Evolutionary conservation across 129 eudicot genomes (phyloP), one percentile per base, ranked within the genome.

Genomic region (Oenanthe sinensis): DNA sequence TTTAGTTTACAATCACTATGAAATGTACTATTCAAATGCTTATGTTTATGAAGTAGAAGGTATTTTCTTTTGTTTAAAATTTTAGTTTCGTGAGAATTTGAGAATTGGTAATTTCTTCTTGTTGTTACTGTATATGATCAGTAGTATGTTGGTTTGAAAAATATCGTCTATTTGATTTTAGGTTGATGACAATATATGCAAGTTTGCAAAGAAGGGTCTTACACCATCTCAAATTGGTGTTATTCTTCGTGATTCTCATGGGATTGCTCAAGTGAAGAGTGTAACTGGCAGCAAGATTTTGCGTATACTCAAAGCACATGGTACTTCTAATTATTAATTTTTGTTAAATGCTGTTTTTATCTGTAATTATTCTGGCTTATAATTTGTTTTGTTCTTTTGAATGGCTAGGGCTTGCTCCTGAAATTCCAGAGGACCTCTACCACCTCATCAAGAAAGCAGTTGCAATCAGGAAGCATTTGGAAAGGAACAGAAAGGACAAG

Each of bases 221-320:
- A 89, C 93, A 5, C 93, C 93, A 16, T 89, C 93, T 3, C 90
- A 89, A 48, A 89, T 89, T 72, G 93, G 90, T 85, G 93, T 89
- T 37, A 84, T 86, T 60, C 93, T 89, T 72, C 90, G 90, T 86
- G 93, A 89, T 81, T 89, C 93, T 58, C 93, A 89, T 60, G 93
- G 90, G 13, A 89, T 89, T 77, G 90, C 93, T 60, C 93, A 89
- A 81, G 93, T 89, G 77, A 89, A 82, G 85, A 86, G 87, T 22
- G 90, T 86, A 37, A 89, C 90, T 7, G 90, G 93, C 12, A 89
- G 83, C 87, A 89, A 89, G 83, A 89, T 89, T 81, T 76, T 89
- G 78, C 75, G 87, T 19, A 89, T 89, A 24, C 86, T 89, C 49
- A 87, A 89, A 85, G 93, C 86, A 28, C 90, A 89, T 55, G 93